Evolutionary conservation across 202 grass and related monocot genomes (phyloP), one percentile per base, ranked within the genome.

Genomic region (Panicum hallii): DNA sequence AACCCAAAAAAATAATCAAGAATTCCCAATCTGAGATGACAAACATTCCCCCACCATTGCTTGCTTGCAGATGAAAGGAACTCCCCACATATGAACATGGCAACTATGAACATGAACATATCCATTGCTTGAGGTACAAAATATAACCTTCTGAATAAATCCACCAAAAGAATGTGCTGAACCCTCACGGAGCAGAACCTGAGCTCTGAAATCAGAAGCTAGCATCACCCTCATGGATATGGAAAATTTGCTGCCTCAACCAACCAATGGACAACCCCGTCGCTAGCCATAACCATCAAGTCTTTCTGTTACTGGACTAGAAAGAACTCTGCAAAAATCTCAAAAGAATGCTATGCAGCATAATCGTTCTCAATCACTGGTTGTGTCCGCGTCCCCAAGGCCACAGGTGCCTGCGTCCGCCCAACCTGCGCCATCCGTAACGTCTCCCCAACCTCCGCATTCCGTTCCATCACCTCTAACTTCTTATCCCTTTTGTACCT

Each of bases 351-450:
- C 87, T 89, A 89, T 22, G 90, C 75, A 64, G 69, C 86, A 87
- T 93, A 92, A 80, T 97, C 95, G 0, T 85, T 93, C 83, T 97
- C 95, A 17, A 97, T 93, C 52, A 93, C 68, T 2, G 95, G 95
- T 1, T 89, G 86, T 9, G 95, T 97, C 50, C 92, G 58, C 30
- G 89, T 89, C 62, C 65, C 82, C 58, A 65, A 23, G 0, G 92
- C 95, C 10, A 94, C 90, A 13, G 95, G 92, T 17, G 90, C 86
- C 12, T 90, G 92, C 16, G 87, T 63, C 54, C 79, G 63, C 34
- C 95, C 95, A 72, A 97, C 79, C 54, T 62, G 92, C 4, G 90
- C 53, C 67, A 91, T 94, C 10, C 90, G 90, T 53, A 97, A 67
- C 23, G 90, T 79, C 83, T 93, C 91, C 79, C 85, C 92, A 52